Evolutionary conservation across 2,329 filamentous ascomycete genomes (phyloP).

Genomic region (Plectosphaerella cucumerina): DNA sequence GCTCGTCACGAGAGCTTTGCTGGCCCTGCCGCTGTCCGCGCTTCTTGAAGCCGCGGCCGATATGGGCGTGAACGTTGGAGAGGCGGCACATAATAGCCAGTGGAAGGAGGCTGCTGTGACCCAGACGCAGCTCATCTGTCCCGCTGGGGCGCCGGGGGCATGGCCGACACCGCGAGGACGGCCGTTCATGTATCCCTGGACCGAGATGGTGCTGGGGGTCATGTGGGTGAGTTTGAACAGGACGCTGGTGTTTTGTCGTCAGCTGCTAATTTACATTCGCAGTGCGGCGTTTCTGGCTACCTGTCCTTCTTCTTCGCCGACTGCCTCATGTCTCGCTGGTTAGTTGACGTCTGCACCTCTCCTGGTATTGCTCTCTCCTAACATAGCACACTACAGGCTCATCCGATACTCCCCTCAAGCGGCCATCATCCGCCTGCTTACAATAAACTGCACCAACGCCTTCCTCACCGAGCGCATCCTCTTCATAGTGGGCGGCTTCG

Average conservation of each 20-base stretch:
- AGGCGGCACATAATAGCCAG: slow-evolving; percentile 11
- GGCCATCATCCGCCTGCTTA: slow-evolving; percentile 73
- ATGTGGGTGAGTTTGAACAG: slow-evolving; percentile 58
- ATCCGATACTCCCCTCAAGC: slow-evolving; percentile 79
- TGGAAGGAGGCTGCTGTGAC: not conserved
- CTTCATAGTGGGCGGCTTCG: slow-evolving; percentile 64
- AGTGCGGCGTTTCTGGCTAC: slow-evolving; percentile 75
- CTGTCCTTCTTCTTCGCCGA: slow-evolving; percentile 81
- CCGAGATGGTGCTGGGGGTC: slow-evolving; percentile 67
- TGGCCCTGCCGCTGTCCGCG: slow-evolving; percentile 18
- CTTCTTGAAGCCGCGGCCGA: slow-evolving; percentile 4
- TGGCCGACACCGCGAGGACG: slow-evolving; percentile 9
- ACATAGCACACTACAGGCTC: slow-evolving; percentile 49
- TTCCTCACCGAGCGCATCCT: slow-evolving; percentile 72
- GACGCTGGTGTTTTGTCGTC: no score
- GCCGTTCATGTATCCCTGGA: slow-evolving; percentile 38
- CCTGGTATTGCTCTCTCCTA: slow-evolving; percentile 1
- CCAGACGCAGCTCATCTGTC: slow-evolving; percentile 21
- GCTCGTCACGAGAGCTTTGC: slow-evolving; percentile 60
- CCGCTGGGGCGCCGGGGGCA: slow-evolving; percentile 40
- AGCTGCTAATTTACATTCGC: slow-evolving; percentile 1
- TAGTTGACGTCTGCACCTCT: slow-evolving; percentile 17
- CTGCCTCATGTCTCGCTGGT: slow-evolving; percentile 82
- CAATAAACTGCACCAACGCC: slow-evolving; percentile 69
- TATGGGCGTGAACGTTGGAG: slow-evolving; percentile 3